Evolutionary conservation across 78 protist species (phyloP), one percentile per base, ranked within the genome.

Genomic region (Monocercomonoides exilis): DNA sequence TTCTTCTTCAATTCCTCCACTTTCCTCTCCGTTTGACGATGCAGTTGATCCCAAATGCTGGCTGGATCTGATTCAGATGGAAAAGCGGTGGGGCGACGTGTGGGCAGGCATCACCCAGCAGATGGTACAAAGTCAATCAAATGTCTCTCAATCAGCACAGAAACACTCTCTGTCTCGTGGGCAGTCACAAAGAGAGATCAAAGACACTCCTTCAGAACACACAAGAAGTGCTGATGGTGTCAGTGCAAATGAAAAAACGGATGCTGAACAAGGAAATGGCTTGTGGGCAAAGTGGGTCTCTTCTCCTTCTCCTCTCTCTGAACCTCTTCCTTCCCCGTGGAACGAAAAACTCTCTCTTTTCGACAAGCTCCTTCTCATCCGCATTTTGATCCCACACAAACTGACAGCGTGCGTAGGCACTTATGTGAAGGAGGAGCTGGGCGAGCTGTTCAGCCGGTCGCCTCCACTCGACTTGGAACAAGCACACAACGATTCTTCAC

Each of bases 331-430:
- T 29, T 21, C 70, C 38, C 21, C 70, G 21, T 29, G 70, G 38
- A n/a, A n/a, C n/a, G n/a, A n/a, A n/a, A 54, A 54, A 21, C 11
- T 54, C 70, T 29, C 11, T 21, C 38, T 21, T 54, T 85, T 95
- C 41, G 91, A 91, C 54, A 70, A 87, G 70, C 38, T 92, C 82
- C 79, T 91, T 38, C 0, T 93, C 34, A 77, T 96, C 36, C 91
- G 95, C 36, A 46, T 88, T 41, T 3, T 96, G 43, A 92, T 96
- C 0, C 89, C 93, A 5, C 96, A 96, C 86, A 34, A 35, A 33
- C 35, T 77, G 0, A 6, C n/a, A 36, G 3, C 80, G 34, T 36
- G 11, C 6, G 3, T 87, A 1, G 43, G 85, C 2, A 41, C 5
- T 6, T 63, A 2, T 33, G 89, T 87, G 42, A 29, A n/a, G n/a